These are phyloP conservation scores for Fusarium brevicatenulatum DNA, from an alignment of 2,329 filamentous ascomycete species.

Conservation along the genomic window DNA sequence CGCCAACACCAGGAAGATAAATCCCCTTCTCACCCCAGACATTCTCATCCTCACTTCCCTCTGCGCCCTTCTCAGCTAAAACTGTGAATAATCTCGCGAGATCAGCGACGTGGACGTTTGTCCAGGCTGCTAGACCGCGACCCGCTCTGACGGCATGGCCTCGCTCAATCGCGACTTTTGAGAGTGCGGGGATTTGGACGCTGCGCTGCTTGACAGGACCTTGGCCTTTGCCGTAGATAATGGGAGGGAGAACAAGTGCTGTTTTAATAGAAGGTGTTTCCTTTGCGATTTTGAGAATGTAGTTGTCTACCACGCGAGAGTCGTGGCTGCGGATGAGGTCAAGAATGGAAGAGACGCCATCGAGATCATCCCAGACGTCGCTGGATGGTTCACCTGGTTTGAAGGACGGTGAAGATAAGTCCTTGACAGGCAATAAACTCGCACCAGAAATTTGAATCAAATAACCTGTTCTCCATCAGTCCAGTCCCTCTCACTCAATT, in stretches of 20 bases:
- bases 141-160: slow-evolving; percentile 49
- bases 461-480: slow-evolving; percentile 5
- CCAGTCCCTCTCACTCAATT: not conserved
- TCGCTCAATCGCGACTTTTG: slow-evolving; percentile 47
- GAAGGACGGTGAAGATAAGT: slow-evolving; percentile 47
- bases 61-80: slow-evolving; percentile 47
- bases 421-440: slow-evolving; percentile 46
- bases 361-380: slow-evolving; percentile 51
- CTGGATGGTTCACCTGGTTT: slow-evolving; percentile 45
- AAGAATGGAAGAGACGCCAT: slow-evolving; percentile 37
- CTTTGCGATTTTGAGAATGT: slow-evolving; percentile 46
- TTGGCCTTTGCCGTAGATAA: slow-evolving; percentile 53
- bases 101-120: slow-evolving; percentile 50
- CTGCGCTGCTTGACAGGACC: slow-evolving; percentile 54
- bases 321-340: slow-evolving; percentile 43
- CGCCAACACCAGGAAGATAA: slow-evolving; percentile 48
- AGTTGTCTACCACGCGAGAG: slow-evolving; percentile 51
- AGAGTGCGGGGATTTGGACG: slow-evolving; percentile 54
- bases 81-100: slow-evolving; percentile 44
- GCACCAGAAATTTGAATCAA: slow-evolving; percentile 54
- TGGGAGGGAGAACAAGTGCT: slow-evolving; percentile 50
- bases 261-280: slow-evolving; percentile 45
- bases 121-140: slow-evolving; percentile 49
- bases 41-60: slow-evolving; percentile 30
- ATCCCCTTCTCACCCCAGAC: slow-evolving; percentile 54